Evolutionary conservation across 2,329 filamentous ascomycete genomes (phyloP), one percentile per base, ranked within the genome.

Genomic region (Exophiala dermatitidis): DNA sequence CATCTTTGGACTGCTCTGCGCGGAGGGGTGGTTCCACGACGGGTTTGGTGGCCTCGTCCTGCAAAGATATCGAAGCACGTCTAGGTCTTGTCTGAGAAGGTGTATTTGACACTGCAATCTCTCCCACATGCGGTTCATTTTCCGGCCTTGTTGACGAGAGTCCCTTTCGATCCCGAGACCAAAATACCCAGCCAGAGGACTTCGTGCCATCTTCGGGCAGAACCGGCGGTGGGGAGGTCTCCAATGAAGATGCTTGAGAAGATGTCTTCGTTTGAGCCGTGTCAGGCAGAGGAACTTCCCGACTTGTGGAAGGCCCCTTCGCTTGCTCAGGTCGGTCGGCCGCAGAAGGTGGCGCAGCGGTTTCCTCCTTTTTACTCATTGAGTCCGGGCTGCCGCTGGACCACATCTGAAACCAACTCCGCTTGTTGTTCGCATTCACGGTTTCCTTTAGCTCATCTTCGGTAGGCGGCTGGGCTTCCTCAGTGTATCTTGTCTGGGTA

Each of bases 361-460:
- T 29, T 9, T 26, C 43, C 4, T 47, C 9, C 7, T 34, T 41
- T 41, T 50, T 54, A 4, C 43, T n/a, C 6, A 46, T 31, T 10
- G 30, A 30, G 7, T 33, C 12, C 6, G 60, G 29, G 31, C 44
- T 8, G 37, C 58, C 58, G 38, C 49, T 69, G 53, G 67, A 67
- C 71, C 68, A 73, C 67, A 74, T 71, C 53, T 73, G 71, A 52
- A 73, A 64, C 72, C 71, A 74, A 41, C 70, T 72, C 48, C 70
- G 66, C 52, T 70, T 74, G 66, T 30, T 67, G 42, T 36, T 31
- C 52, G 32, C 34, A 12, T 28, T 50, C 8, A 31, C 36, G 19
- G 36, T 5, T 58, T 37, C 57, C 56, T 45, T 58, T 32, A 32
- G 56, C 46, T 60, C 58, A 61, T 33, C 28, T 44, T 46, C 45